A percentile compares a stretch with the other conserved stretches of the same genome.
These are phyloP conservation scores for Adansonia grandidieri DNA, from an alignment of 441 rosid genomes.

Conservation along the genomic window DNA sequence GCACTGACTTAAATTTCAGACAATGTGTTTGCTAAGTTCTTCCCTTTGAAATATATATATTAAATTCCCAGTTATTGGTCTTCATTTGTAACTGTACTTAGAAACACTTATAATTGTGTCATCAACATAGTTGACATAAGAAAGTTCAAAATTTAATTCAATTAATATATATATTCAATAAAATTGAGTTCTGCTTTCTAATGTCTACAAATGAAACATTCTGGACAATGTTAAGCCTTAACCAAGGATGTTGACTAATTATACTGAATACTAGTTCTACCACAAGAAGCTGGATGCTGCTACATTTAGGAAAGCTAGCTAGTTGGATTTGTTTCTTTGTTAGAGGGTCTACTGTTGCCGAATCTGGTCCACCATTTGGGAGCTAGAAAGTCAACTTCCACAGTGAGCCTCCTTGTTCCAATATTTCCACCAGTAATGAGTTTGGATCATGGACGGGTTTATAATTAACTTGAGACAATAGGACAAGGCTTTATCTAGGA, in stretches of 20 bases:
- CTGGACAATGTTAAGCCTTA: not conserved
- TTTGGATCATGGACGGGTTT: not conserved
- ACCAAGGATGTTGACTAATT: not conserved
- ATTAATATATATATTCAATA: too few species aligned
- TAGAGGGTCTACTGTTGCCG: not conserved
- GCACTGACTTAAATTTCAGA: not conserved
- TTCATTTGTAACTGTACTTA: too few species aligned
- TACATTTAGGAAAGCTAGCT: too few species aligned
- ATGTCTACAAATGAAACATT: not conserved
- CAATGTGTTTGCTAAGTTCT: too few species aligned
- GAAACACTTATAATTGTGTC: too few species aligned
- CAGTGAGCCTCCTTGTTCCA: not conserved
- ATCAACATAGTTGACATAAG: too few species aligned
- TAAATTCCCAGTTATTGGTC: not conserved
- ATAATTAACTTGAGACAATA: not conserved
- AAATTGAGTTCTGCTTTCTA: too few species aligned
- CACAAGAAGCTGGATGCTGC: not conserved
- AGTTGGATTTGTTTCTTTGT: not conserved
- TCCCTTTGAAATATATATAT: not conserved
- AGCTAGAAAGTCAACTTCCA: not conserved
- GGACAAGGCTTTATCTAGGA: not conserved
- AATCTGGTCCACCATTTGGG: not conserved
- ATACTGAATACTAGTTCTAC: not conserved
- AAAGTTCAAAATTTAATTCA: too few species aligned
- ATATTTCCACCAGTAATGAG: not conserved